phyloP scores from a whole-genome alignment of 148 eudicot genomes.

The Cornus florida region DNA sequence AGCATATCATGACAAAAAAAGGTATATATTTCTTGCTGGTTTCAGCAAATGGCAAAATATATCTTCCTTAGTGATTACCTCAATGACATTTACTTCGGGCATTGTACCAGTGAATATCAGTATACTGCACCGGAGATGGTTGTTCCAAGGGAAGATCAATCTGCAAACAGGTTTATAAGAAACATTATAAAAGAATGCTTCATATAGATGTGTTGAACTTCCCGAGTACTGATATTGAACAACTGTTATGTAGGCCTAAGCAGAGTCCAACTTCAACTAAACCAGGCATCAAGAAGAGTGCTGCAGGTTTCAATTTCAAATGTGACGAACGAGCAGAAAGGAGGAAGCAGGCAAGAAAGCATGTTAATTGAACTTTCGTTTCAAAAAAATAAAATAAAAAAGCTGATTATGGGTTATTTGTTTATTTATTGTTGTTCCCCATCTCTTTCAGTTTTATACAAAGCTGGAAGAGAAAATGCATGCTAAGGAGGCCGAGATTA shows the following conservation, averaged over 20 bases:
- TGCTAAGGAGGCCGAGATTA: constrained; percentile 30
- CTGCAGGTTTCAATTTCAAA: constrained; percentile 26
- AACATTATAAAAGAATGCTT: background rate
- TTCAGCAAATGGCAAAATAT: too few relatives aligned
- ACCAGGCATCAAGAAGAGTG: constrained; percentile 20
- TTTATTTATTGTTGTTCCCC: background rate
- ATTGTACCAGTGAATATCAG: constrained; percentile 20
- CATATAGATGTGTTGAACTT: constrained; percentile 9
- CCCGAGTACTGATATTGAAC: constrained; percentile 2
- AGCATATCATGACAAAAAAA: constrained; percentile 22
- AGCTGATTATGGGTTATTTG: background rate
- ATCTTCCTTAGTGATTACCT: background rate
- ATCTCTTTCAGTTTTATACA: constrained; percentile 19
- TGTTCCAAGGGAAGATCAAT: constrained; percentile 30
- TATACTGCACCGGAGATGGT: constrained; percentile 32
- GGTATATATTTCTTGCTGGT: constrained; percentile 27
- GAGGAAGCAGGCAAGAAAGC: constrained; percentile 40
- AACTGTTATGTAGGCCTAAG: constrained; percentile 32
- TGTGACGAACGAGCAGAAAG: constrained; percentile 37
- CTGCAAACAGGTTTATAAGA: constrained; percentile 40
- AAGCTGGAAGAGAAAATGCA: constrained; percentile 36
- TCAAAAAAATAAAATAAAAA: background rate
- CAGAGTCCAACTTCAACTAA: constrained; percentile 23
- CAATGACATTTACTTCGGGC: background rate
- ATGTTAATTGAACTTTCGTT: background rate